A percentile compares a stretch with the other conserved stretches of the same genome.
phyloP scores from a whole-genome alignment of 23 red algal species.

The Rhodosorus marinus region DNA sequence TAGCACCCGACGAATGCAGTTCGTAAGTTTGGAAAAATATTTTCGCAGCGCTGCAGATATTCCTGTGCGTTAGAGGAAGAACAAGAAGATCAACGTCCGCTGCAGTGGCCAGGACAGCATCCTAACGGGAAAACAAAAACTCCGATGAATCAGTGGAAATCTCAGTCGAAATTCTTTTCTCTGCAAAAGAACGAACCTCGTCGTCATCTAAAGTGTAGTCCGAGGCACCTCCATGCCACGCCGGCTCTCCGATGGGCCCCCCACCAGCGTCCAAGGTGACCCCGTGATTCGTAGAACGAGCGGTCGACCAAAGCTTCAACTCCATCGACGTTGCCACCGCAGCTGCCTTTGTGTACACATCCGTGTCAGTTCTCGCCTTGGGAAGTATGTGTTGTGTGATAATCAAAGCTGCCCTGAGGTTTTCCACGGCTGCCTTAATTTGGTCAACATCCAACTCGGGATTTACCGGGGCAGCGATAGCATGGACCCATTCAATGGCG shows the following conservation, averaged over 20 bases:
- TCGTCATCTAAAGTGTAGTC: conserved; percentile 54
- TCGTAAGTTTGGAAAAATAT: conserved; percentile 30
- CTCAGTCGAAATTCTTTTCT: neutral
- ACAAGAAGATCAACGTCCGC: conserved; percentile 2
- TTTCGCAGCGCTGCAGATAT: conserved; percentile 35
- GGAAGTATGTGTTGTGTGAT: conserved; percentile 12
- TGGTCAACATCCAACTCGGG: conserved; percentile 9
- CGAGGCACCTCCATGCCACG: conserved; percentile 41
- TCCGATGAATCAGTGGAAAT: neutral
- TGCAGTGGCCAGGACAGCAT: neutral
- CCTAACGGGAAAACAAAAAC: neutral
- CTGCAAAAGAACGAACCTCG: conserved; percentile 31
- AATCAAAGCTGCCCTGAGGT: conserved; percentile 18
- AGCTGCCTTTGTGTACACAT: conserved; percentile 9
- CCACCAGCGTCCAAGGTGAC: conserved; percentile 36
- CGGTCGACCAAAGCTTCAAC: conserved; percentile 28
- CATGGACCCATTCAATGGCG: conserved; percentile 56
- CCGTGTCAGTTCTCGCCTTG: conserved; percentile 4
- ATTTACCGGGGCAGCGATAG: conserved; percentile 54
- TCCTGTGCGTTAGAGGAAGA: conserved; percentile 24
- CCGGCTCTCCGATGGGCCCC: conserved; percentile 13
- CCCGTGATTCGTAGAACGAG: conserved; percentile 47
- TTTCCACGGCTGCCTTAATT: conserved; percentile 14
- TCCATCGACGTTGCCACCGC: conserved; percentile 6
- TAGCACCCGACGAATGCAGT: conserved; percentile 19